Conservation (phyloP, 1,284 basidiomycete genomes). For the Moesziomyces aphidis region DNA sequence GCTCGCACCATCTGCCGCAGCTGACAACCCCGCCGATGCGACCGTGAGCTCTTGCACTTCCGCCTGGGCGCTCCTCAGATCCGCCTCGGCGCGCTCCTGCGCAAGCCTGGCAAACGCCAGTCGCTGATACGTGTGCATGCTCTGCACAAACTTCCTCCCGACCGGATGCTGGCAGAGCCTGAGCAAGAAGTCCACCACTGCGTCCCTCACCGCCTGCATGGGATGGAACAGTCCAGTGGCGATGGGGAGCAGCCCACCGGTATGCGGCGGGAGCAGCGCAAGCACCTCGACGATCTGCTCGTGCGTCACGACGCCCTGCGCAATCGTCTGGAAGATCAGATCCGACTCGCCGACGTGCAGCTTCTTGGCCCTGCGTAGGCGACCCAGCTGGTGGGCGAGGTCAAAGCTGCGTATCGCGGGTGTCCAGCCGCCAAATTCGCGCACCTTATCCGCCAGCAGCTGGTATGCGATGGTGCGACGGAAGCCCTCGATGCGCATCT, state of each 20-base stretch:
- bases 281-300: constrained; percentile 90
- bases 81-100: constrained; percentile 50
- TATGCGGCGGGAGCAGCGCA: constrained; percentile 79
- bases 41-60: constrained; percentile 24
- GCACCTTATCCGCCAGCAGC: constrained; percentile 63
- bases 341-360: constrained; percentile 77
- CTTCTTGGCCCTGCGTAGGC: constrained; percentile 75
- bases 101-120: constrained; percentile 73
- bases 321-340: constrained; percentile 80
- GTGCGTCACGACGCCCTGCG: constrained; percentile 71
- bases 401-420: constrained; percentile 77
- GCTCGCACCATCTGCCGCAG: constrained; percentile 1
- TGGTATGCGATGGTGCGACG: constrained; percentile 77
- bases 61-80: constrained; percentile 4
- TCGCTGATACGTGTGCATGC: constrained; percentile 90
- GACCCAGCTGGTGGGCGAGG: constrained; percentile 77
- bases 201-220: constrained; percentile 77
- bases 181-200: constrained; percentile 75
- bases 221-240: constrained; percentile 92
- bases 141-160: constrained; percentile 83
- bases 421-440: constrained; percentile 30
- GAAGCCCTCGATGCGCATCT: constrained; percentile 83
- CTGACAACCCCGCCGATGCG: constrained; percentile 2
- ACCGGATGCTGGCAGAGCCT: constrained; percentile 68
- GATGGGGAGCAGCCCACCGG: constrained; percentile 84